Conservation (phyloP, 495 filamentous ascomycete genomes). For the Durotheca rogersii region DNA sequence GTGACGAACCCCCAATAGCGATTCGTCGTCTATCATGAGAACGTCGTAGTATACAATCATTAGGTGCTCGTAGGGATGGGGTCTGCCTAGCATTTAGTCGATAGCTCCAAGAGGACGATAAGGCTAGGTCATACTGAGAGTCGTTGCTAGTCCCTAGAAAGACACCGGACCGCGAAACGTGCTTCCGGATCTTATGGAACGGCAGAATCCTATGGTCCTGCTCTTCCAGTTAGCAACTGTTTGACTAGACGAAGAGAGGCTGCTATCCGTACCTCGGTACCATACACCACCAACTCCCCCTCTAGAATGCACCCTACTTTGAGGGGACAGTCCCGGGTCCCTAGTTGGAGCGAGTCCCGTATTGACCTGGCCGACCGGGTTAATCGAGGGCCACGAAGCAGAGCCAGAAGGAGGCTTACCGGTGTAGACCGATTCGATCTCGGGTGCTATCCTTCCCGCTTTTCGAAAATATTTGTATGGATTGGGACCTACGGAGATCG, state of each 20-base stretch:
- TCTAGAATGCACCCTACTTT: slow-evolving; percentile 70
- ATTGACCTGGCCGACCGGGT: slow-evolving; percentile 43
- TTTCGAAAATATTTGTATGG: slow-evolving; percentile 84
- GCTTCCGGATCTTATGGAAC: slow-evolving; percentile 80
- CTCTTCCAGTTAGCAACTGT: slow-evolving; percentile 10
- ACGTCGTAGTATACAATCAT: slow-evolving; percentile 86
- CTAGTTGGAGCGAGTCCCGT: slow-evolving; percentile 58
- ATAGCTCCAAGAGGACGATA: not conserved
- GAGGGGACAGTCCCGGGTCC: slow-evolving; percentile 56
- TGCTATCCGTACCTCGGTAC: slow-evolving; percentile 49
- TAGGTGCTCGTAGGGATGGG: slow-evolving; percentile 69
- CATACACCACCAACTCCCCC: slow-evolving; percentile 79
- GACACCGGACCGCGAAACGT: slow-evolving; percentile 70
- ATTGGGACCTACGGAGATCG: slow-evolving; percentile 55
- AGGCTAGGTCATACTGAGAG: slow-evolving; percentile 56
- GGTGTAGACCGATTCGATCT: slow-evolving; percentile 63
- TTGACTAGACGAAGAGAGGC: not conserved
- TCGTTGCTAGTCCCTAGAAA: slow-evolving; percentile 68
- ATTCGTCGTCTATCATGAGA: slow-evolving; percentile 67
- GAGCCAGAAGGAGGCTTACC: slow-evolving; percentile 43
- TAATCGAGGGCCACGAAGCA: not conserved
- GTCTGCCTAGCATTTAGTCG: slow-evolving; percentile 41
- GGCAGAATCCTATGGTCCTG: slow-evolving; percentile 57
- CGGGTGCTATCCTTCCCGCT: slow-evolving; percentile 83
- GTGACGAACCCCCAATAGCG: slow-evolving; percentile 61